These are phyloP conservation scores for Ophiorrhiza pumila DNA, from an alignment of 257 asterid genomes.

Conservation along the genomic window DNA sequence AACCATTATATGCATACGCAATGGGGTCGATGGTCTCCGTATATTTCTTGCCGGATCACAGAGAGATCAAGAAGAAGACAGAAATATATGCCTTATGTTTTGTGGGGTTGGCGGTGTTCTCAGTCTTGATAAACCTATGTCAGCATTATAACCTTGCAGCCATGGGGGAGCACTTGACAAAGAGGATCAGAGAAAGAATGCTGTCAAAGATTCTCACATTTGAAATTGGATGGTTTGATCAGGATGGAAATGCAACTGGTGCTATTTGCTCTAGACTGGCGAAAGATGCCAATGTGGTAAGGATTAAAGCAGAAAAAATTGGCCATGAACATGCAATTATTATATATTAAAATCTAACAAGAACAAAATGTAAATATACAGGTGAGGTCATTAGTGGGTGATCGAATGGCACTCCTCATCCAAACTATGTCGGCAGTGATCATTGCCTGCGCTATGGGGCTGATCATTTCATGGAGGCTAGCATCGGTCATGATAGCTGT, in stretches of 20 bases:
- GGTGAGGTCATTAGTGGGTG: slow-evolving; percentile 93
- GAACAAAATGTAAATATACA: too few relatives aligned
- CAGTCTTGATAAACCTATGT: slow-evolving; percentile 51
- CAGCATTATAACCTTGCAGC: slow-evolving; percentile 87
- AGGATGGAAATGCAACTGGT: slow-evolving; percentile 72
- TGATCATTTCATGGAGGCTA: slow-evolving; percentile 74
- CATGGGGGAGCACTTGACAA: slow-evolving; percentile 90
- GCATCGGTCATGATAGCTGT: slow-evolving; percentile 85
- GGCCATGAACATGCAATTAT: too few relatives aligned
- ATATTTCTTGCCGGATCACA: slow-evolving; percentile 55
- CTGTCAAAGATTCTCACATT: slow-evolving; percentile 81
- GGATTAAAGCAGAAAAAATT: too few relatives aligned
- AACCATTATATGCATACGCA: slow-evolving; percentile 71
- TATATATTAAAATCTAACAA: not conserved
- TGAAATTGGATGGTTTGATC: slow-evolving; percentile 90
- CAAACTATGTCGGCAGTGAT: slow-evolving; percentile 72
- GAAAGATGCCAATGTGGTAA: slow-evolving; percentile 91
- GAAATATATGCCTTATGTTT: slow-evolving; percentile 50
- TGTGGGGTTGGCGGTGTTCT: slow-evolving; percentile 64
- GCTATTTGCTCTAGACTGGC: slow-evolving; percentile 85
- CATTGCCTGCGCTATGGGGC: slow-evolving; percentile 81
- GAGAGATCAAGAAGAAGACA: slow-evolving; percentile 53
- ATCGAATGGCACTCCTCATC: slow-evolving; percentile 68
- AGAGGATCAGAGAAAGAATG: slow-evolving; percentile 80
- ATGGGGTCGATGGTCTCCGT: slow-evolving; percentile 80